Conservation (phyloP, 805 yeast species). For the Yarrowia yakushimensis region DNA sequence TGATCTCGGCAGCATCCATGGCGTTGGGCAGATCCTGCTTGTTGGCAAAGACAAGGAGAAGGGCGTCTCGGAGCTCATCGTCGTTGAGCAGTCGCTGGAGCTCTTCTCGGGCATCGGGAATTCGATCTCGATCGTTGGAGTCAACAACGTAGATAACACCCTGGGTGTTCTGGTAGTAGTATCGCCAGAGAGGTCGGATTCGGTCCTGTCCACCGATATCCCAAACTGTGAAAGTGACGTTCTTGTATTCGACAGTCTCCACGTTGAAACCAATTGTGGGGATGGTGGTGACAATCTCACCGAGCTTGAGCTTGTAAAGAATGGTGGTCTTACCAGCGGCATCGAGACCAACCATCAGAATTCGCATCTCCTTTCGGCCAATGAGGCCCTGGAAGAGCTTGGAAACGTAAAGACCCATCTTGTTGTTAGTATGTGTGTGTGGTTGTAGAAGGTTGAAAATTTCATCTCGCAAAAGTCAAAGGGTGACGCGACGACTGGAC, state of each 20-base stretch:
- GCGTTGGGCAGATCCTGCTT: conserved; percentile 99
- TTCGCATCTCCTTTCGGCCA: conserved; percentile 97
- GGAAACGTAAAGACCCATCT: conserved; percentile 94
- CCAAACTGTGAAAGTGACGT: conserved; percentile 96
- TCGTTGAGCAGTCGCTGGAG: conserved; percentile 97
- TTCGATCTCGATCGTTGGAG: conserved; percentile 96
- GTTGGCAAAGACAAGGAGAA: conserved; percentile 93
- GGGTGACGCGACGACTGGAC: conserved; percentile 21
- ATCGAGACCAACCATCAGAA: conserved; percentile 95
- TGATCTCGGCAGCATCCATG: conserved; percentile 97
- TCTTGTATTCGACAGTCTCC: conserved; percentile 95
- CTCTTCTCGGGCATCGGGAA: conserved; percentile 96
- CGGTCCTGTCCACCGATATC: conserved; percentile 99
- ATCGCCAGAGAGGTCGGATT: conserved; percentile 98
- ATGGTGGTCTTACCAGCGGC: conserved; percentile 99
- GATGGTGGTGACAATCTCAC: conserved; percentile 93
- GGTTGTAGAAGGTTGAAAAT: conserved; percentile 8
- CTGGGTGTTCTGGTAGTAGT: conserved; percentile 97
- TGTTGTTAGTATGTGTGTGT: conserved; percentile 23
- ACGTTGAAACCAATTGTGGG: conserved; percentile 98
- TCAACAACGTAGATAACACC: conserved; percentile 98
- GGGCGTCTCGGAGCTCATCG: conserved; percentile 96
- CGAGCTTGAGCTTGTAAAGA: conserved; percentile 88
- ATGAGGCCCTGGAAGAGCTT: conserved; percentile 91
- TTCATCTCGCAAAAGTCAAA: conserved; percentile 21